Base-by-base conservation (phyloP, 2,329 filamentous ascomycete genomes). In the Cordyceps cicadae region DNA sequence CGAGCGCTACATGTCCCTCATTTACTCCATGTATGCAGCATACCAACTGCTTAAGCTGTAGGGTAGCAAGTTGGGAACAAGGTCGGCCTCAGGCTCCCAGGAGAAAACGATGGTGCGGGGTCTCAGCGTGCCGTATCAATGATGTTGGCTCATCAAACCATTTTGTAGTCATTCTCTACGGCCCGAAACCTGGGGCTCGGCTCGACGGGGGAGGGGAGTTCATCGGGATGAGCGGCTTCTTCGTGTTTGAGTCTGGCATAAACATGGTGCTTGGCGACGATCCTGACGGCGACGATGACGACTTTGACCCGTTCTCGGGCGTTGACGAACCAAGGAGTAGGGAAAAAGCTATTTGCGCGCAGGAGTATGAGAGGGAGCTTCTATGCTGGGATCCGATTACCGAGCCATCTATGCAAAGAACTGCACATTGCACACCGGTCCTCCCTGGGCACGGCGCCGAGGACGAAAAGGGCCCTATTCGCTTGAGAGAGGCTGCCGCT, bases 181-280 rank as follows among this genome's bases (percentile, higher is more conserved):
- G n/a, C n/a, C n/a, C n/a, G n/a, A n/a, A n/a, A n/a, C n/a, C n/a
- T n/a, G n/a, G n/a, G n/a, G n/a, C n/a, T n/a, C n/a, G n/a, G n/a
- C n/a, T n/a, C n/a, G n/a, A n/a, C n/a, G n/a, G n/a, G n/a, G n/a
- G n/a, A n/a, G n/a, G n/a, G n/a, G 78, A 74, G 1, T 78, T 76
- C 59, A 64, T 81, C 43, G 78, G 79, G 1, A 79, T 80, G 74
- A 76, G 75, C 64, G 77, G 77, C 5, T 80, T 72, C 67, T 64
- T 80, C 1, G 75, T 77, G 0, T 80, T 76, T 62, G 66, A 68
- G 7, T 55, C 63, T 0, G 72, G 76, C 15, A 70, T 78, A 12
- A 63, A 71, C 21, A 66, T 68, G 7, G 63, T 70, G 8, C 50
- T 67, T 50, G 48, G 5, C 24, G 48, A 50, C 0, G 59, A 63